A percentile compares a stretch with the other conserved stretches of the same genome.
Conservation (phyloP, 129 eudicot genomes). For the Ambrosia artemisiifolia region DNA sequence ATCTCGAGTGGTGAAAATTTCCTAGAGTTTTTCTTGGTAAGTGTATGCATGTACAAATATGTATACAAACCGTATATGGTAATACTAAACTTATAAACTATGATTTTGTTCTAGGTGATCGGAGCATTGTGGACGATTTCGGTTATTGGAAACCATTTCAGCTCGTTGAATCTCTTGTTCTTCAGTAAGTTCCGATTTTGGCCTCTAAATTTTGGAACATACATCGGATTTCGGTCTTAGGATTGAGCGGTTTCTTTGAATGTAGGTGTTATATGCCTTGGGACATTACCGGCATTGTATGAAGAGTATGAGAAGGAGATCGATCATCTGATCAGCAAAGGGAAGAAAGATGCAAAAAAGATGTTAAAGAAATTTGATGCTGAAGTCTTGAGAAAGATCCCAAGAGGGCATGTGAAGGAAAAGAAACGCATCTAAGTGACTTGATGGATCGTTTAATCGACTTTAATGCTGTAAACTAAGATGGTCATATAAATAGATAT, state of each 20-base stretch:
- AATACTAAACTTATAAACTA: not conserved
- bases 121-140: conserved; percentile 60
- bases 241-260: not conserved
- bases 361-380: conserved; percentile 53
- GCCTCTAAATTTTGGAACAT: not conserved
- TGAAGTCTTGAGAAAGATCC: conserved; percentile 64
- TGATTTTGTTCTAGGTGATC: conserved; percentile 37
- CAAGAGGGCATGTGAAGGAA: conserved; percentile 73
- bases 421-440: conserved; percentile 43
- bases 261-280: conserved; percentile 54
- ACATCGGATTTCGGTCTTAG: not conserved
- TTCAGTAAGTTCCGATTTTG: conserved; percentile 35
- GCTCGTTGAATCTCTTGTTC: conserved; percentile 67
- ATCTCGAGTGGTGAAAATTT: conserved; percentile 76
- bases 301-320: conserved; percentile 70
- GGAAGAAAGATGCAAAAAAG: conserved; percentile 56
- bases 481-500: not conserved
- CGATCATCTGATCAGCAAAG: conserved; percentile 51
- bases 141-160: conserved; percentile 60
- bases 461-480: not conserved
- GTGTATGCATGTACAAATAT: not conserved
- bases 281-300: conserved; percentile 64
- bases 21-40: conserved; percentile 60
- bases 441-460: not conserved
- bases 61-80: not conserved